A percentile compares a stretch with the other conserved stretches of the same genome.
These are phyloP conservation scores for Euclidium syriacum DNA, from an alignment of 345 rosid genomes.

Conservation along the genomic window DNA sequence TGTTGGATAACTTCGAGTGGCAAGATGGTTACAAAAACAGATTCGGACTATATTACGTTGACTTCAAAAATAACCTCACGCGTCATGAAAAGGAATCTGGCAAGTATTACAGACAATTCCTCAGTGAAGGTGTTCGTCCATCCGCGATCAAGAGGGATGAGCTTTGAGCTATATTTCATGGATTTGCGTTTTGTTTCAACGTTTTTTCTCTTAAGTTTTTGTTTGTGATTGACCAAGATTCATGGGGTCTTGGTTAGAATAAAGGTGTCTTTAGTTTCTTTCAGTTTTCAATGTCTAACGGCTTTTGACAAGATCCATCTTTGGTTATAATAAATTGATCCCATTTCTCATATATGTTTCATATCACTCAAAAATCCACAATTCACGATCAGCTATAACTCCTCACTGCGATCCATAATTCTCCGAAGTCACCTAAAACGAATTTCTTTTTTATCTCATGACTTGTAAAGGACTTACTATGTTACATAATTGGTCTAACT, in stretches of 20 bases:
- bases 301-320: no score
- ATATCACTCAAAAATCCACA: no score
- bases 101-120: not conserved
- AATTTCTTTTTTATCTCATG: no score
- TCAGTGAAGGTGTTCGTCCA: slow-evolving; percentile 13
- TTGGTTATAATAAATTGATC: no score
- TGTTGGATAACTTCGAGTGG: slow-evolving; percentile 24
- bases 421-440: no score
- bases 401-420: no score
- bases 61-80: slow-evolving; percentile 7
- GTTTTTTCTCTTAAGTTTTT: not conserved
- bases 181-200: not conserved
- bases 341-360: no score
- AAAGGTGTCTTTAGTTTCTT: not conserved
- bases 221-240: not conserved
- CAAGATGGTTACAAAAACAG: slow-evolving; percentile 14
- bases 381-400: no score
- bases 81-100: not conserved
- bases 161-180: not conserved
- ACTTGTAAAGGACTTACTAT: no score
- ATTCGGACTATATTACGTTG: slow-evolving; percentile 1
- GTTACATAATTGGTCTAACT: no score
- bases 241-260: not conserved
- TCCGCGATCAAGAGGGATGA: not conserved
- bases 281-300: no score